Evolutionary conservation across 108 stramenopile species (phyloP), one percentile per base, ranked within the genome.

Genomic region (Stephanodiscus triporus): DNA sequence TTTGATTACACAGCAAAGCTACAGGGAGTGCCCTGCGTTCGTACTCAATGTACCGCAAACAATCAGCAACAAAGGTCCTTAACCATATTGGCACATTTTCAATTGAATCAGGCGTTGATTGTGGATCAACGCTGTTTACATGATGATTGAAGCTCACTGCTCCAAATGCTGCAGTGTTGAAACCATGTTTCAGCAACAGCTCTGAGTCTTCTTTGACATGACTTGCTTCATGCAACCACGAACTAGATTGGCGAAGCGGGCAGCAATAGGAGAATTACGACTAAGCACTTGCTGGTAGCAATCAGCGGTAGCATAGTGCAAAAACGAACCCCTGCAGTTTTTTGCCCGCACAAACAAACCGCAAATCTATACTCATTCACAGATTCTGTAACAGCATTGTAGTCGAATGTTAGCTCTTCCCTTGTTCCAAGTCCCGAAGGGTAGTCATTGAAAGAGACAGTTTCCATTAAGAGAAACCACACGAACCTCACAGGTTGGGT

Each of bases 341-440:
- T 81, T 57, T 89, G 84, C 19, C 97, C 98, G 75, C 98, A 99
- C 20, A 99, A 85, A 56, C 98, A 99, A 20, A 97, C 86, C 8
- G 98, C 96, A 58, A 92, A 87, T 55, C 80, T 77, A 66, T 92
- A 97, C 78, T 99, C 98, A 60, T 82, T 72, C 56, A 97, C 75
- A 23, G 91, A 93, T 48, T 94, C 89, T 14, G 98, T 99, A 3
- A 94, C 87, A 2, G 96, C 94, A 65, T 91, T 86, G 91, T 99
- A 99, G 86, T 99, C 96, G 81, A 99, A 97, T 20, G 95, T 95
- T 36, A 99, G 85, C 77, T 99, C 98, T 75, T 99, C 98, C 98
- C 98, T 58, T 83, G 89, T 57, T 86, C 85, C 47, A 97, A 70
- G 77, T 93, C 90, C 17, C 90, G 92, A 24, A 95, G 81, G 9